Evolutionary conservation across 2,329 filamentous ascomycete genomes (phyloP).

Genomic region (Dendrostoma leiphaemia): DNA sequence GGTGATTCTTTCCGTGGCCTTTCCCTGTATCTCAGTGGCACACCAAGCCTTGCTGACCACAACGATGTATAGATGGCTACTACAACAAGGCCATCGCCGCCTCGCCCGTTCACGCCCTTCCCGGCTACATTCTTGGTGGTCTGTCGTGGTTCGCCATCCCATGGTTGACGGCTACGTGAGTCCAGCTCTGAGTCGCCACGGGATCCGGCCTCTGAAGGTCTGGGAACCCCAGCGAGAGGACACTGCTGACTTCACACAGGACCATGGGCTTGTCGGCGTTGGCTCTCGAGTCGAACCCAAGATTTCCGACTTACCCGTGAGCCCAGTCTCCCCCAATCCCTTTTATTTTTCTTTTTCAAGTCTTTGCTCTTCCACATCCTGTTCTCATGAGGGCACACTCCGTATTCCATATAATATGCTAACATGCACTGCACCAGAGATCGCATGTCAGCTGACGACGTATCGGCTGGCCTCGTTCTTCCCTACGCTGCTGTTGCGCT

Average conservation of each 20-base stretch:
- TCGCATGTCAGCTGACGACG: slow-evolving; percentile 70
- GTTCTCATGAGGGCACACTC: too few species aligned
- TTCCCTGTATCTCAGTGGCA: too few species aligned
- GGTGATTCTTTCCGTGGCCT: slow-evolving; percentile 59
- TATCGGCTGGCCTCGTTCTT: slow-evolving; percentile 79
- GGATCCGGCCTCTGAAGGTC: too few species aligned
- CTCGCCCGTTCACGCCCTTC: slow-evolving; percentile 78
- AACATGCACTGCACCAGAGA: too few species aligned
- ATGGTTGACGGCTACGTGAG: slow-evolving; percentile 73
- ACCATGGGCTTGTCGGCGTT: slow-evolving; percentile 84
- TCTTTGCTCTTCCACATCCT: too few species aligned
- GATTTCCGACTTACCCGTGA: slow-evolving; percentile 73
- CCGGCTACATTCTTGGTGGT: slow-evolving; percentile 84
- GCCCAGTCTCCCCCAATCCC: too few species aligned
- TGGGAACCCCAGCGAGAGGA: too few species aligned
- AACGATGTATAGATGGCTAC: slow-evolving; percentile 66
- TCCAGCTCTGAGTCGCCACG: background rate
- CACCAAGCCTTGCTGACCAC: too few species aligned
- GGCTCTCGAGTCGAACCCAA: slow-evolving; percentile 70
- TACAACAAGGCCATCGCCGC: slow-evolving; percentile 95
- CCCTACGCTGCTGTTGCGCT: slow-evolving; percentile 83
- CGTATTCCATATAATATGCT: too few species aligned
- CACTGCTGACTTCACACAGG: background rate
- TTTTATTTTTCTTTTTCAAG: too few species aligned
- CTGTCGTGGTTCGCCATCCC: slow-evolving; percentile 92